These are phyloP conservation scores for Phoma sp. DNA, from an alignment of 2,329 filamentous ascomycete species.

Conservation along the genomic window DNA sequence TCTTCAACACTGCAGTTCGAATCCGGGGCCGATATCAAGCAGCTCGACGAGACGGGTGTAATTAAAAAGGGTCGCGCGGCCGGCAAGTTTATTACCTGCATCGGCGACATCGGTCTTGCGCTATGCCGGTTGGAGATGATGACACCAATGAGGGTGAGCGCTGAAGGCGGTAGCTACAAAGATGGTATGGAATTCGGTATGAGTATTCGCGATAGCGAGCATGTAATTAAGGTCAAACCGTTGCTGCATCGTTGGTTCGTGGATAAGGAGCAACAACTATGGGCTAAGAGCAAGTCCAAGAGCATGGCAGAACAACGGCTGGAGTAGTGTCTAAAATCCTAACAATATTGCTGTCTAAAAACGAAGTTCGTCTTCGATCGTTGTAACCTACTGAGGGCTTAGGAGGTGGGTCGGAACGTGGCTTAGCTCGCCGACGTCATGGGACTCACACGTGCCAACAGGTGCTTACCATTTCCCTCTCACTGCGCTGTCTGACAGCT, in stretches of 20 bases:
- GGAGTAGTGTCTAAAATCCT: neutral
- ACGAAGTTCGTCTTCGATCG: neutral
- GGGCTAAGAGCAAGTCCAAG: constrained; percentile 36
- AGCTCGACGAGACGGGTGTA: constrained; percentile 52
- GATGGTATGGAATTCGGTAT: constrained; percentile 61
- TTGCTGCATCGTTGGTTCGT: constrained; percentile 81
- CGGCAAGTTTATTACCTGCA: constrained; percentile 79
- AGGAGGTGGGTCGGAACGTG: neutral
- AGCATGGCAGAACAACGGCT: neutral
- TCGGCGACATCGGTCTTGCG: constrained; percentile 86
- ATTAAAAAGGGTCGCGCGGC: constrained; percentile 66
- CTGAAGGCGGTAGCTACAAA: constrained; percentile 66
- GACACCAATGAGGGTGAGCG: constrained; percentile 78
- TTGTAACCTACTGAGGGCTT: neutral
- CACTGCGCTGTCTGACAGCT: neutral
- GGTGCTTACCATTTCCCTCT: neutral
- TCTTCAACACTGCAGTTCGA: constrained; percentile 23
- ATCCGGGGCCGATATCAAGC: constrained; percentile 60
- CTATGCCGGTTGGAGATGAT: constrained; percentile 89
- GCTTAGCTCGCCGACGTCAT: constrained; percentile 17
- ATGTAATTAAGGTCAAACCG: constrained; percentile 55
- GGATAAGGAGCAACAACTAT: constrained; percentile 45
- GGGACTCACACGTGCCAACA: neutral
- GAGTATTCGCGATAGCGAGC: constrained; percentile 16
- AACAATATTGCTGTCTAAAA: too few relatives aligned